Evolutionary conservation across 176 grass and related monocot genomes (phyloP).

Genomic region (Ensete glaucum): DNA sequence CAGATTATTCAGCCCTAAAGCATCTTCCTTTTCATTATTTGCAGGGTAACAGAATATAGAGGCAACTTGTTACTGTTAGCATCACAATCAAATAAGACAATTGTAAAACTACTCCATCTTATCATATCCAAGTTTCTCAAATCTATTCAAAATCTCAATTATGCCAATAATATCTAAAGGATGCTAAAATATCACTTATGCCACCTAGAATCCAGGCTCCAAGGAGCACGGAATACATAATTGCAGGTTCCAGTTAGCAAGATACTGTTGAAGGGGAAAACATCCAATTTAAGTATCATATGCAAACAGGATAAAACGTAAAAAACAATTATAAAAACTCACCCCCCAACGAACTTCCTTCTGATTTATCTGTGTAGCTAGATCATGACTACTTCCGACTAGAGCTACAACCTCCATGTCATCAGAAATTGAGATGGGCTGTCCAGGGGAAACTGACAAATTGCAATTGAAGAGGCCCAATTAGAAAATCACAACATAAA

Average conservation of each 20-base stretch:
- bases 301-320: not conserved
- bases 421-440: conserved; percentile 75
- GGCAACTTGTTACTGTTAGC: not conserved
- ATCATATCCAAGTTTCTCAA: not conserved
- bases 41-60: too few species aligned
- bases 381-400: conserved; percentile 75
- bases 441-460: conserved; percentile 63
- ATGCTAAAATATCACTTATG: too few species aligned
- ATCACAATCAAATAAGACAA: not conserved
- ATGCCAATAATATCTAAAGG: too few species aligned
- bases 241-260: not conserved
- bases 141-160: not conserved
- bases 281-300: too few species aligned
- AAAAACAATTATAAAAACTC: conserved; percentile 9
- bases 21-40: too few species aligned
- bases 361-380: conserved; percentile 95
- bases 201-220: too few species aligned
- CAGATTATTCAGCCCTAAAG: too few species aligned
- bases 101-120: not conserved
- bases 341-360: conserved; percentile 99
- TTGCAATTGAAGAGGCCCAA: conserved; percentile 21
- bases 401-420: conserved; percentile 75
- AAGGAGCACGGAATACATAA: not conserved
- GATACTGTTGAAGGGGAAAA: too few species aligned
- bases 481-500: conserved; percentile 25